Evolutionary conservation across 2,329 filamentous ascomycete species (phyloP), one percentile per base, ranked within the genome.

Genomic region (Ophiostoma fasciatum): DNA sequence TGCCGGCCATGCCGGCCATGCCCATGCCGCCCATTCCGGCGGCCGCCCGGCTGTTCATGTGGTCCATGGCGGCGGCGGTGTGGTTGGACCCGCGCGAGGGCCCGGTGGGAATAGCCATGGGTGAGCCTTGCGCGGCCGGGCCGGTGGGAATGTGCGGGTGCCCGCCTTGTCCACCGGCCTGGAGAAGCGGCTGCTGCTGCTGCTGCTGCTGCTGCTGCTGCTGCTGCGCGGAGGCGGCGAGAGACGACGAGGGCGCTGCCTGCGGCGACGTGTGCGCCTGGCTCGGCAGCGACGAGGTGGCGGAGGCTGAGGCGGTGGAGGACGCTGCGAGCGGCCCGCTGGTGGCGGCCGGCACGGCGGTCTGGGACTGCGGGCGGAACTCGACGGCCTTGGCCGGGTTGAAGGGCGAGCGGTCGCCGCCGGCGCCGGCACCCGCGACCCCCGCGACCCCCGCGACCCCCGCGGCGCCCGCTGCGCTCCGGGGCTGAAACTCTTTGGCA

Each of bases 331-430:
- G n/a, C n/a, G n/a, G n/a, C n/a, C n/a, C n/a, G n/a, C n/a, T 40
- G 21, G 33, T 31, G n/a, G 37, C 14, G 12, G 38, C 38, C 1
- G 41, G 40, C 3, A 37, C 31, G 10, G 38, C 13, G 8, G 34
- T 30, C 17, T 43, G 42, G 3, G 35, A 27, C 25, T 42, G 42
- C 7, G 43, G 43, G 10, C 38, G 40, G 18, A 46, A 46, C 35
- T 46, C 44, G 31, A 42, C 33, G 23, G 38, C 44, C 28, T 44
- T 43, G 21, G 44, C 44, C 11, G 41, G 36, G 25, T 46, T 46
- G 23, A 46, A 46, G 21, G 44, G 44, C 6, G 44, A 46, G 5
- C 38, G 35, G 33, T 42, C 44, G 33, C 40, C 37, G 13, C 38
- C 35, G n/a, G n/a, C n/a, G n/a, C n/a, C n/a, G n/a, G n/a, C n/a